phyloP scores from a whole-genome alignment of 2,329 filamentous ascomycete genomes.

The Penicillium verrucosum region DNA sequence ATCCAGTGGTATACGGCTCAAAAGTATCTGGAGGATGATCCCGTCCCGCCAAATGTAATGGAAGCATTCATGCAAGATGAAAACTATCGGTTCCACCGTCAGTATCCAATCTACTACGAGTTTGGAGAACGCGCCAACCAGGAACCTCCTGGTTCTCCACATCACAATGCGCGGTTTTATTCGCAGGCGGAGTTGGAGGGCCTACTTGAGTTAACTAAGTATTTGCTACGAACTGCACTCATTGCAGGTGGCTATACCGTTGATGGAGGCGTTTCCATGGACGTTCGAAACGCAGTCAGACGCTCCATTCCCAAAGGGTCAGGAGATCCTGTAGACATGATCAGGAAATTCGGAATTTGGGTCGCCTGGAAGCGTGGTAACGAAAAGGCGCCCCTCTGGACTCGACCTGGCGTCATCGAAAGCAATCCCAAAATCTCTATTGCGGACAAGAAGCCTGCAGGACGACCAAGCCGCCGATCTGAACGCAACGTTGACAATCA shows the following conservation, averaged over 20 bases:
- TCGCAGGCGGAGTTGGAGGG: constrained; percentile 61
- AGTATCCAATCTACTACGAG: constrained; percentile 57
- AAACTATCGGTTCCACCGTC: constrained; percentile 51
- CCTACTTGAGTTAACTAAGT: constrained; percentile 57
- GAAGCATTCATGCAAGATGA: constrained; percentile 55
- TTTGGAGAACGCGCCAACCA: constrained; percentile 53
- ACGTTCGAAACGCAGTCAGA: constrained; percentile 58
- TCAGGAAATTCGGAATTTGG: constrained; percentile 62
- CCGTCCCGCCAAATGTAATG: constrained; percentile 56
- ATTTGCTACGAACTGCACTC: constrained; percentile 61
- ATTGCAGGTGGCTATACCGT: constrained; percentile 58
- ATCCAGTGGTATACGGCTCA: constrained; percentile 67
- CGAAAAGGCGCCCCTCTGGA: constrained; percentile 60
- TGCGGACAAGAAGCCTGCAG: constrained; percentile 54
- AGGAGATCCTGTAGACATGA: constrained; percentile 59
- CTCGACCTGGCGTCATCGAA: constrained; percentile 55
- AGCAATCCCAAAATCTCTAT: constrained; percentile 49
- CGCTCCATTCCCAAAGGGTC: constrained; percentile 62
- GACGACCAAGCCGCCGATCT: constrained; percentile 54
- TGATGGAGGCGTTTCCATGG: constrained; percentile 58
- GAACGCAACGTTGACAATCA: constrained; percentile 51
- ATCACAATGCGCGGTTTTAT: constrained; percentile 61
- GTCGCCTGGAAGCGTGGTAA: constrained; percentile 66
- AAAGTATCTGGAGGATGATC: constrained; percentile 62
- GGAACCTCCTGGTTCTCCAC: constrained; percentile 50